Evolutionary conservation across 2,329 filamentous ascomycete genomes (phyloP).

Genomic region (Aspergillus brasiliensis): DNA sequence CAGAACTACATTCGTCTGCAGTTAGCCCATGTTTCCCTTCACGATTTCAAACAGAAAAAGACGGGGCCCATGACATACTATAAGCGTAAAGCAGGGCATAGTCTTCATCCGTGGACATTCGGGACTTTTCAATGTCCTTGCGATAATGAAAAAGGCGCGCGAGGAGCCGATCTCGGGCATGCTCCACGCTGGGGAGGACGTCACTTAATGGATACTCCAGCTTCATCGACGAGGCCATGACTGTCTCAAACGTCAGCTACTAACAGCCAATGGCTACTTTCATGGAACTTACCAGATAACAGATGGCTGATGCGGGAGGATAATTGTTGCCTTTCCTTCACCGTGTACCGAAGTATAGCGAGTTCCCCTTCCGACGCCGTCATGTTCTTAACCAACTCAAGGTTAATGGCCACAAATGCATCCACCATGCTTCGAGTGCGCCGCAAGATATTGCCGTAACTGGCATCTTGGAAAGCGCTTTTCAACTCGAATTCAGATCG

Average conservation of each 20-base stretch:
- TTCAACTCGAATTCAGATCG: constrained; percentile 85
- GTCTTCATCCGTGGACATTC: constrained; percentile 59
- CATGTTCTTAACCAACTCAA: constrained; percentile 80
- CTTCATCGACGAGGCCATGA: constrained; percentile 90
- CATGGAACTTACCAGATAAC: constrained; percentile 54
- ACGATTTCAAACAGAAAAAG: neutral
- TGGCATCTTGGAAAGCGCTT: constrained; percentile 78
- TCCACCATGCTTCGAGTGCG: constrained; percentile 85
- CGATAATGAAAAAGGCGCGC: constrained; percentile 87
- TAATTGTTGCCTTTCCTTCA: constrained; percentile 74
- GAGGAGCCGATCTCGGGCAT: constrained; percentile 77
- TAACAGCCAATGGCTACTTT: neutral
- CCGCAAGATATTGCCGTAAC: constrained; percentile 73
- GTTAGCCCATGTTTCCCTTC: constrained; percentile 1
- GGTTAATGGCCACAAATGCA: constrained; percentile 93
- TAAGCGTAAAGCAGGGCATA: constrained; percentile 94
- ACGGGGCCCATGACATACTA: constrained; percentile 52
- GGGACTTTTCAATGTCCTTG: constrained; percentile 61
- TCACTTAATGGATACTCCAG: constrained; percentile 92
- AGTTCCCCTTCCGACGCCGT: constrained; percentile 77
- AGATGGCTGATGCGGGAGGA: constrained; percentile 91
- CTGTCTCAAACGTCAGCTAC: constrained; percentile 55
- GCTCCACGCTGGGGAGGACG: constrained; percentile 78
- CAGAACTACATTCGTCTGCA: constrained; percentile 48
- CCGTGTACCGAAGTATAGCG: constrained; percentile 76